phyloP scores from a whole-genome alignment of 805 yeast species.

The Yamadazyma akitaensis region DNA sequence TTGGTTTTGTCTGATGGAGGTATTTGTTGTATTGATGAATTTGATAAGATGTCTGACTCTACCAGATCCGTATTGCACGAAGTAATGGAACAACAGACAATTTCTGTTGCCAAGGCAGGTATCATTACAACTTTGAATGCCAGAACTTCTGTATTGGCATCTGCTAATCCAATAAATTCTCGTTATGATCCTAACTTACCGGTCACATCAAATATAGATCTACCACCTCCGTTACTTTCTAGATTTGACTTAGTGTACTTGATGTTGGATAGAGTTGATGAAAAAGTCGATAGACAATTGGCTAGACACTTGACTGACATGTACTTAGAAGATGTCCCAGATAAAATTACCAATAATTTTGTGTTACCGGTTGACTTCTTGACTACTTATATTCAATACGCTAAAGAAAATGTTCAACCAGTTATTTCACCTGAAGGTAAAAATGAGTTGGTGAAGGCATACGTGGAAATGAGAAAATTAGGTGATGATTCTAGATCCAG shows the following conservation, averaged over 20 bases:
- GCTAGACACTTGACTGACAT: constrained; percentile 88
- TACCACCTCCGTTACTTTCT: constrained; percentile 93
- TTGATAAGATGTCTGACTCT: constrained; percentile 94
- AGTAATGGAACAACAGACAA: constrained; percentile 99
- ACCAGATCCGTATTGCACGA: constrained; percentile 95
- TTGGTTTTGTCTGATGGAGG: constrained; percentile 96
- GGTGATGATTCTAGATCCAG: constrained; percentile 88
- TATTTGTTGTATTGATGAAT: constrained; percentile 97
- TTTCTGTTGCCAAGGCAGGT: constrained; percentile 97
- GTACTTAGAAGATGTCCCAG: constrained; percentile 86
- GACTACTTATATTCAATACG: constrained; percentile 87
- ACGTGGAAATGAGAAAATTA: constrained; percentile 89
- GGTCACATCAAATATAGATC: constrained; percentile 90
- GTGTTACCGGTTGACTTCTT: constrained; percentile 83
- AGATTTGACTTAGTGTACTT: constrained; percentile 93
- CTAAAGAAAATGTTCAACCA: constrained; percentile 85
- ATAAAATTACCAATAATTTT: constrained; percentile 62
- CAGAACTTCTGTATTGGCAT: constrained; percentile 90
- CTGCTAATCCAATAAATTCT: constrained; percentile 96
- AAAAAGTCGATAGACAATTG: constrained; percentile 73
- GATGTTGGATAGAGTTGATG: constrained; percentile 90
- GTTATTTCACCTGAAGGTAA: constrained; percentile 76
- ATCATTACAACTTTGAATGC: constrained; percentile 96
- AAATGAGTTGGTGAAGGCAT: constrained; percentile 76
- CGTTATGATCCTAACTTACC: constrained; percentile 93